These are phyloP conservation scores for Fraxinus pennsylvanica DNA, from an alignment of 257 asterid species.

Conservation along the genomic window DNA sequence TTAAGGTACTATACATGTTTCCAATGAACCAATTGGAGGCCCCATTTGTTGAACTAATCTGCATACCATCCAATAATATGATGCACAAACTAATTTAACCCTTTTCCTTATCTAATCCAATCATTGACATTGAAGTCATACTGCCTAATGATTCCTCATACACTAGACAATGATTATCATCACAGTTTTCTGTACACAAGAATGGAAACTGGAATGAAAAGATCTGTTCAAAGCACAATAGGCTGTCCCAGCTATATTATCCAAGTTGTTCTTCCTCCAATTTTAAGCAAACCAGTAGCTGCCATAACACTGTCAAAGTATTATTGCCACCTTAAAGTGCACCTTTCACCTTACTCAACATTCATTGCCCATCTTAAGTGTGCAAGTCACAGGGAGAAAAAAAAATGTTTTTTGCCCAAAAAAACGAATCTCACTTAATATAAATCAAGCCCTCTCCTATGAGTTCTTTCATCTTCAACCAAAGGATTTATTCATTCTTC, in stretches of 20 bases:
- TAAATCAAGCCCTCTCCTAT: slow-evolving; percentile 19
- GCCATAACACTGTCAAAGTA: slow-evolving; percentile 35
- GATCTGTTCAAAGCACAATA: neutral
- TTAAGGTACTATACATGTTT: neutral
- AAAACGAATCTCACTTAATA: neutral
- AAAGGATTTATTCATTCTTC: neutral
- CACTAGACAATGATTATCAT: neutral
- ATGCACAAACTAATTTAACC: neutral
- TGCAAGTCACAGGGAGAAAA: too few relatives aligned
- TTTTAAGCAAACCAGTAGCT: slow-evolving; percentile 47
- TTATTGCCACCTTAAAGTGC: slow-evolving; percentile 37
- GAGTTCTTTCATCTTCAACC: neutral
- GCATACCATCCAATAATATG: neutral
- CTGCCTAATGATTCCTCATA: neutral
- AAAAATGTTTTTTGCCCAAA: neutral
- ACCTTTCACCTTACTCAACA: slow-evolving; percentile 22
- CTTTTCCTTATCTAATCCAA: neutral
- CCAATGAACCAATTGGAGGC: neutral
- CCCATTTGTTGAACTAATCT: neutral
- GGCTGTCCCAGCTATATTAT: neutral
- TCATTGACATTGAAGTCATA: neutral
- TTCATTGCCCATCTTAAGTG: slow-evolving; percentile 9
- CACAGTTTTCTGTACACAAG: neutral
- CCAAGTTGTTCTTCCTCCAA: slow-evolving; percentile 32
- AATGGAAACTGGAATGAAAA: slow-evolving; percentile 15